A percentile compares a stretch with the other conserved stretches of the same genome.
phyloP scores from a whole-genome alignment of 2,329 filamentous ascomycete species.

The Colletotrichum cereale region DNA sequence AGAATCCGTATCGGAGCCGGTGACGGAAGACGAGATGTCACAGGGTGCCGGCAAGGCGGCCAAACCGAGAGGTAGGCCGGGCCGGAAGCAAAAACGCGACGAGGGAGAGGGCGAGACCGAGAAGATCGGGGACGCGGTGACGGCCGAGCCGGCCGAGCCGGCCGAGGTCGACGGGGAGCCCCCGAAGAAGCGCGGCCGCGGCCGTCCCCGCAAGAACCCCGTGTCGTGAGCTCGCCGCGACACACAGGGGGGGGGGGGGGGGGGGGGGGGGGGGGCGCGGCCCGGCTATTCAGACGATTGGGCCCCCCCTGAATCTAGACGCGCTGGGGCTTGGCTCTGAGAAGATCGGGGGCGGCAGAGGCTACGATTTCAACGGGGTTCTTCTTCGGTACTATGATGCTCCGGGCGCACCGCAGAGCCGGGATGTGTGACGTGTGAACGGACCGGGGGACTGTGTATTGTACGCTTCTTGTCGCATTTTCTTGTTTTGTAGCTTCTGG shows the following conservation, averaged over 20 bases:
- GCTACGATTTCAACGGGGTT: no score
- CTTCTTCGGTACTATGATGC: background rate
- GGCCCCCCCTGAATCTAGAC: background rate
- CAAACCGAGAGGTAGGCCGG: conserved; percentile 6
- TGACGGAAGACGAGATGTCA: background rate
- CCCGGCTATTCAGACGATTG: background rate
- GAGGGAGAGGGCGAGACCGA: conserved; percentile 5
- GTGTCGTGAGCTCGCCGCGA: background rate
- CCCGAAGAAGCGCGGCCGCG: conserved; percentile 35
- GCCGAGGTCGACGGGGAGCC: conserved; percentile 18
- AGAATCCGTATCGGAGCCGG: background rate
- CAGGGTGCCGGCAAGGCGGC: background rate
- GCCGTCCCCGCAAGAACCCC: conserved; percentile 25
- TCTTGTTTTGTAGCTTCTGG: background rate
- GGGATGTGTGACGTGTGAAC: background rate
- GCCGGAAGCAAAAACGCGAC: conserved; percentile 9
- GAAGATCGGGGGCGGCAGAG: background rate
- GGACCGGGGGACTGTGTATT: background rate
- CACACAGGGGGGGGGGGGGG: no score
- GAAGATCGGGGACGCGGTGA: background rate
- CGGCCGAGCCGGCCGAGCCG: background rate
- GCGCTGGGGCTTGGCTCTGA: background rate
- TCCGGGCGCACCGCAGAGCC: background rate
- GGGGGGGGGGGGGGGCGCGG: no score
- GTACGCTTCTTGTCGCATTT: background rate